Evolutionary conservation across 2,329 filamentous ascomycete species (phyloP).

Genomic region (Diaporthe ampelina): DNA sequence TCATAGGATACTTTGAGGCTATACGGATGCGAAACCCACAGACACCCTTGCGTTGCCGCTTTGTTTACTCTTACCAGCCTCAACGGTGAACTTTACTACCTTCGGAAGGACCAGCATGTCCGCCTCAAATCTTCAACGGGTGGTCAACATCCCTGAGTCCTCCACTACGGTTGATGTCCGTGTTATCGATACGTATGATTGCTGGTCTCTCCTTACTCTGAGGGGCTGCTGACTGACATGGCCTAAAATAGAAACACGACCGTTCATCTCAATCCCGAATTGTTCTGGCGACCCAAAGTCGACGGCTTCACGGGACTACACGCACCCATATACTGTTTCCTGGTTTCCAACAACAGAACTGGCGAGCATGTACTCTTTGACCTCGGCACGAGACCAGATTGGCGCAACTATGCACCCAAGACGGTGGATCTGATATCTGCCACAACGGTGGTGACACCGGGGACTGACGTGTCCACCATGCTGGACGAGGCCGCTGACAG

Average conservation of each 20-base stretch:
- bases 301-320: constrained; percentile 24
- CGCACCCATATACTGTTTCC: constrained; percentile 27
- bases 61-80: neutral
- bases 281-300: constrained; percentile 26
- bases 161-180: constrained; percentile 25
- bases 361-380: constrained; percentile 50
- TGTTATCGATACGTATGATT: constrained; percentile 34
- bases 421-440: constrained; percentile 48
- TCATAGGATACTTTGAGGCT: neutral
- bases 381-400: constrained; percentile 57
- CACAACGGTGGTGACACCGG: constrained; percentile 45
- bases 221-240: constrained; percentile 1
- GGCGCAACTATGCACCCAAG: constrained; percentile 53
- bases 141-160: constrained; percentile 18
- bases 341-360: constrained; percentile 14
- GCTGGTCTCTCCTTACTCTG: neutral
- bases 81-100: neutral
- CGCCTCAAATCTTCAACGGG: neutral
- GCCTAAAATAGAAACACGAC: neutral
- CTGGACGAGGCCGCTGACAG: constrained; percentile 52
- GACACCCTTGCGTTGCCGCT: neutral
- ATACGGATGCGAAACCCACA: neutral
- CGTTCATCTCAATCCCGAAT: constrained; percentile 24
- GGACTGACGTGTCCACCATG: constrained; percentile 58
- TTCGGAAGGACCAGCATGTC: constrained; percentile 6